Evolutionary conservation across 1,284 basidiomycete genomes (phyloP), one percentile per base, ranked within the genome.

Genomic region (Tranzscheliella williamsii): DNA sequence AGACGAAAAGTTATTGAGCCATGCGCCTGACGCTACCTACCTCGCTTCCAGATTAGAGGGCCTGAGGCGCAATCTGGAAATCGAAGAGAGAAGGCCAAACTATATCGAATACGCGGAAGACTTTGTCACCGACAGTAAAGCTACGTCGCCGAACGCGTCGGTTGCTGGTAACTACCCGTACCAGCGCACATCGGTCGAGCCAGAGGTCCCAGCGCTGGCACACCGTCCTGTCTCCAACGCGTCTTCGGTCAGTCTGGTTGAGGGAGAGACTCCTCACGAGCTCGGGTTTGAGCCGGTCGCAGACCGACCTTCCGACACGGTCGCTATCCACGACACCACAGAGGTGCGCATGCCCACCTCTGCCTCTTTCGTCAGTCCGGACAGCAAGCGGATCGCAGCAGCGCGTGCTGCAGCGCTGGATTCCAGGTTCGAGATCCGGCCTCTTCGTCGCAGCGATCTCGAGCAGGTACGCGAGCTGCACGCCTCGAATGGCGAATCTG

Each of bases 381-480:
- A 9, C 9, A 18, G 8, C 32, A 18, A 18, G 17, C 9, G 9
- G 33, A 53, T 49, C 30, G 22, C 30, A 9, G 56, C 56, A 21
- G 69, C 60, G n/a, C 41, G 62, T 37, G 63, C 58, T 24, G 67
- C 66, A 15, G 71, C 70, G 5, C 52, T 73, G 3, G 64, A 73
- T 37, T 51, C 60, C n/a, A 57, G 71, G 16, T 42, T 73, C 34
- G 67, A 72, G 35, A 56, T 72, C 12, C 64, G 71, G 2, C 24
- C 48, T 20, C 47, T 72, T 16, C 51, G 64, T 21, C 42, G 71
- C 16, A 46, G 61, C 43, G 71, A 73, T 24, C 43, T 73, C 30
- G 71, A 72, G 41, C 71, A 73, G 39, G 67, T 73, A n/a, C 54
- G 70, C 33, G 70, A 73, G 15, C 43, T 73, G 15, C 71, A 73